Percentiles rank a stretch among this genome's conserved stretches.
These are phyloP conservation scores for Arctium minus DNA, from an alignment of 129 eudicot species.

Conservation along the genomic window DNA sequence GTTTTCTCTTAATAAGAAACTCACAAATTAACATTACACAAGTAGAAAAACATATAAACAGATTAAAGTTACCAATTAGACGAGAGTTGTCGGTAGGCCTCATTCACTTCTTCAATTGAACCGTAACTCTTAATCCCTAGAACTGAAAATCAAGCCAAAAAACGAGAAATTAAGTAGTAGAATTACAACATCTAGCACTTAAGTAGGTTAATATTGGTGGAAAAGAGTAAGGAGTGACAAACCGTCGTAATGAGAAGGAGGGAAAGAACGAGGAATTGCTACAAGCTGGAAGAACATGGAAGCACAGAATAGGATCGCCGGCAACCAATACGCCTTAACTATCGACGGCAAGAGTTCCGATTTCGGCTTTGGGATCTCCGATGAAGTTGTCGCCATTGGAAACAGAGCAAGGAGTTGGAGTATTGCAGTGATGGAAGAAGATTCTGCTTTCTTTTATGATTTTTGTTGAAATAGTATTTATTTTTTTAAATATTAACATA, in stretches of 20 bases:
- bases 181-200: neutral
- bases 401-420: conserved; percentile 13
- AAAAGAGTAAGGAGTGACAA: neutral
- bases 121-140: conserved; percentile 51
- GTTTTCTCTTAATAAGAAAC: neutral
- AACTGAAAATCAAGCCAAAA: conserved; percentile 29
- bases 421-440: neutral
- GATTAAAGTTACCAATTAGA: conserved; percentile 46
- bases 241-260: conserved; percentile 88
- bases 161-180: neutral
- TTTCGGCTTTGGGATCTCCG: conserved; percentile 26
- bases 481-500: neutral
- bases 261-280: conserved; percentile 72
- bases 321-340: conserved; percentile 59
- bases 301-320: conserved; percentile 53
- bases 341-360: conserved; percentile 24
- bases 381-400: conserved; percentile 21
- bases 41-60: neutral
- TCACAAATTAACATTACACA: neutral
- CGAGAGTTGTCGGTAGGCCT: conserved; percentile 53
- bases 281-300: conserved; percentile 77
- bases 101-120: conserved; percentile 56
- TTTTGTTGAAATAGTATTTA: neutral
- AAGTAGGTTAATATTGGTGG: neutral
- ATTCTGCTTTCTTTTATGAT: conserved; percentile 19